These are phyloP conservation scores for Malbranchea zuffiana DNA, from an alignment of 2,329 filamentous ascomycete genomes.

Conservation along the genomic window DNA sequence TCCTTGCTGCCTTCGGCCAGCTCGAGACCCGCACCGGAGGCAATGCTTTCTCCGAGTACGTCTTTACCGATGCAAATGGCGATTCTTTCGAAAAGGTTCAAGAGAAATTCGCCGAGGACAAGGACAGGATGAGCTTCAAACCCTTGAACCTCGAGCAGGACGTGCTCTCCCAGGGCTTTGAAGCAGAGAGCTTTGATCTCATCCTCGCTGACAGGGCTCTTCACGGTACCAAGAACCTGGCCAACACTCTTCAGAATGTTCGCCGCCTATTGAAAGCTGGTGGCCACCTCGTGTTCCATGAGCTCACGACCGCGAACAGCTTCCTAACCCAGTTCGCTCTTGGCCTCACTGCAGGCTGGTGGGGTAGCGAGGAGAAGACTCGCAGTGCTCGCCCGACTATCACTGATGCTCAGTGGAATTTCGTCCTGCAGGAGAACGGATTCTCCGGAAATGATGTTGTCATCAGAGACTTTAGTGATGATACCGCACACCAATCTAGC, in stretches of 20 bases:
- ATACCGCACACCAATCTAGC: conserved; percentile 15
- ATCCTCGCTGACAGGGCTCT: conserved; percentile 31
- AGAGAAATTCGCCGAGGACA: conserved; percentile 19
- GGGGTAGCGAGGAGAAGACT: conserved; percentile 16
- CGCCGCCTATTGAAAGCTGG: conserved; percentile 33
- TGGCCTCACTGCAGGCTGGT: conserved; percentile 20
- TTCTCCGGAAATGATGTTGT: conserved; percentile 13
- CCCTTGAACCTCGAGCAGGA: conserved; percentile 27
- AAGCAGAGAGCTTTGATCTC: conserved; percentile 25
- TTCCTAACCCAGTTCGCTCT: conserved; percentile 13
- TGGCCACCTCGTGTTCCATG: conserved; percentile 35
- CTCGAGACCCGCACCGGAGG: neutral
- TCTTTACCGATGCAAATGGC: conserved; percentile 36
- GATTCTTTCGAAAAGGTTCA: conserved; percentile 32
- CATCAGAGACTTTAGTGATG: conserved; percentile 10
- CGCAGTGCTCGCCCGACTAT: conserved; percentile 12
- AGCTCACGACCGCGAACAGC: conserved; percentile 22
- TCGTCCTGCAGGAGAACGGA: conserved; percentile 8
- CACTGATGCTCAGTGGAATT: conserved; percentile 9
- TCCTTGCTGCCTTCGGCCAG: conserved; percentile 9
- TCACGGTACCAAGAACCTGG: conserved; percentile 26
- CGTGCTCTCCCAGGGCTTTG: conserved; percentile 28
- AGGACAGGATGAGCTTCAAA: conserved; percentile 17
- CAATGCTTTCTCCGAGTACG: conserved; percentile 4
- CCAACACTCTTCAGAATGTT: conserved; percentile 23